These are phyloP conservation scores for Penicillium maclennaniae DNA, from an alignment of 495 filamentous ascomycete species.

Conservation along the genomic window DNA sequence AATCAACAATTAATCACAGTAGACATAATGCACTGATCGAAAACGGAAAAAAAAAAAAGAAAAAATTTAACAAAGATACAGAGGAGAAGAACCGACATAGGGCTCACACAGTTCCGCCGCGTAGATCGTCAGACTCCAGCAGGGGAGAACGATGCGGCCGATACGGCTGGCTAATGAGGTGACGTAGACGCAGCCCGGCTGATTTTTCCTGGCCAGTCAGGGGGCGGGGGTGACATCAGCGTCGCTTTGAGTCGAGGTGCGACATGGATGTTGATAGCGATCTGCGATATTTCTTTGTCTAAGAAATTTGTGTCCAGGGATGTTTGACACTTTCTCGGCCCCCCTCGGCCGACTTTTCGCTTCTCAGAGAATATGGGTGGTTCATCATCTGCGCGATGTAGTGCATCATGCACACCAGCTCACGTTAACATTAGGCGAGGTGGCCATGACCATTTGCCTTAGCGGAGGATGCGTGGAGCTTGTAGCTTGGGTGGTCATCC, in stretches of 20 bases:
- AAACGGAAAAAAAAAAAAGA: too few species aligned
- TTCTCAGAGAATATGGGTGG: too few species aligned
- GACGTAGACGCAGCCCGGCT: background rate
- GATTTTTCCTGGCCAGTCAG: constrained; percentile 2
- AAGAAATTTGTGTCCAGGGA: background rate
- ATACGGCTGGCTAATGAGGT: background rate
- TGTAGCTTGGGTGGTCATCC: background rate
- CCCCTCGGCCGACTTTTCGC: background rate
- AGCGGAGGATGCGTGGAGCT: too few species aligned
- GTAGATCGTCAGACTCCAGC: background rate
- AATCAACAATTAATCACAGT: background rate
- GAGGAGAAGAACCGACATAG: background rate
- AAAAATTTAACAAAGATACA: background rate
- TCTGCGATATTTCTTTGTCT: background rate
- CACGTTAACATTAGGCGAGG: background rate
- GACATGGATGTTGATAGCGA: background rate
- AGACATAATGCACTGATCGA: background rate
- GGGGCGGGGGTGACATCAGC: background rate
- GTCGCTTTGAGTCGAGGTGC: background rate
- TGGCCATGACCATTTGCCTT: too few species aligned
- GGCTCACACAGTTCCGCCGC: background rate
- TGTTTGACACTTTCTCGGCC: background rate
- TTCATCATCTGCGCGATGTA: background rate
- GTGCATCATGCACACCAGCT: background rate
- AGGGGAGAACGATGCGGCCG: background rate